Base-by-base conservation (phyloP, 345 rosid species). In the Pugionium cornutum region DNA sequence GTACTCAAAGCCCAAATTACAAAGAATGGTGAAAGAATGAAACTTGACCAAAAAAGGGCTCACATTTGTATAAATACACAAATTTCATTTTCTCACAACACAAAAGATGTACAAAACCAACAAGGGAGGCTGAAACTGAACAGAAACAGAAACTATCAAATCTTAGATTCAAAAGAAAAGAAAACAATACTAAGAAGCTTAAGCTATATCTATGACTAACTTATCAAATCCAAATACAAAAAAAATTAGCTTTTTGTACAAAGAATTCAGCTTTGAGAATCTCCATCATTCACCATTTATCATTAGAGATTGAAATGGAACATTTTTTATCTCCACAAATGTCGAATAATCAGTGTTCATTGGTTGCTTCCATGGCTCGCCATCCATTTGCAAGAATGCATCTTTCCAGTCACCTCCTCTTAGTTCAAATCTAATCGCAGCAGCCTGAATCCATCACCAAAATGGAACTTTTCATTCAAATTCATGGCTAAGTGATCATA, bases 291-390 rank as follows among this genome's bases (percentile, higher is more conserved):
- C 95, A 42, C 86, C 87, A n/a, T 62, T 80, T 58, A 89, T 68
- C 96, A 91, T 81, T 6, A 79, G 52, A 26, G 96, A 95, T 36
- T 80, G 91, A 63, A 36, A 75, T 11, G 96, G 96, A 45, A 87
- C 86, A 58, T 88, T 86, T 69, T 79, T 84, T 4, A 95, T 95
- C 74, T 89, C 96, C 43, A 91, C 84, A 61, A 86, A 76, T 1
- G 96, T 83, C 1, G 98, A 91, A 40, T 79, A 75, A 6, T 91
- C 94, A n/a, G 60, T 63, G 82, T 65, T 83, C 82, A 91, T 64
- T 0, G 86, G 92, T 62, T 95, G 99, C 62, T 86, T 95, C 97
- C 99, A 89, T 6, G 98, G 98, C 77, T 95, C 98, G 0, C 99
- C 99, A 50, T 95, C 99, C 95, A 95, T 95, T 84, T 91, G 99